Percentiles rank a stretch among this genome's conserved stretches.
phyloP scores from a whole-genome alignment of 2,329 filamentous ascomycete genomes.

The Aspergillus sp. region DNA sequence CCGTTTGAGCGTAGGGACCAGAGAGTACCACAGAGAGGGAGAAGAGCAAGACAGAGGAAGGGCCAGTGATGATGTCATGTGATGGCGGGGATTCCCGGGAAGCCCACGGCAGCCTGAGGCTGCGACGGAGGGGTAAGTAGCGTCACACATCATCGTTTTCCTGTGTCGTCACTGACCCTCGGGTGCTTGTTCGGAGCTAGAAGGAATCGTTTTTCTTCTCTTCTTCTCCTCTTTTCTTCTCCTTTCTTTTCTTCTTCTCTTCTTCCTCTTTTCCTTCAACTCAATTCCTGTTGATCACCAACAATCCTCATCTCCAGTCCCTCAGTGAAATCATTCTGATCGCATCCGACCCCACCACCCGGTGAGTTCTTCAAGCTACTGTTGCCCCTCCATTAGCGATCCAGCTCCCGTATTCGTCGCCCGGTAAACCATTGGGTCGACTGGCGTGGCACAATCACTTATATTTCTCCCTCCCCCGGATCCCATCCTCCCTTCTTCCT shows the following conservation, averaged over 20 bases:
- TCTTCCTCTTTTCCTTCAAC: not conserved
- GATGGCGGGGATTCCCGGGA: constrained; percentile 26
- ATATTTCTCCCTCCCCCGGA: constrained; percentile 7
- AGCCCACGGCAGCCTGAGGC: constrained; percentile 14
- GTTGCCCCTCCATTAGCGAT: constrained; percentile 19
- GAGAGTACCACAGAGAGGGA: not conserved
- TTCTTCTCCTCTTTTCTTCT: not conserved
- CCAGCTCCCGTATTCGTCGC: constrained; percentile 23
- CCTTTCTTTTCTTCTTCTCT: not conserved
- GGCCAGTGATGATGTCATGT: constrained; percentile 24
- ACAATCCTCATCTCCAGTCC: not conserved
- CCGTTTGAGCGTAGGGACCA: not conserved
- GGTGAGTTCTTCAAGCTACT: constrained; percentile 31
- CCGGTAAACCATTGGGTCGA: constrained; percentile 20
- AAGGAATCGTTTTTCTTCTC: not conserved
- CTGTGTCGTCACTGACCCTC: constrained; percentile 15
- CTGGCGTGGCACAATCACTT: constrained; percentile 7
- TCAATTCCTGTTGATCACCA: constrained; percentile 1
- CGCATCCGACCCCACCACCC: constrained; percentile 34
- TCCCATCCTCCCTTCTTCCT: not conserved
- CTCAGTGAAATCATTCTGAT: constrained; percentile 35
- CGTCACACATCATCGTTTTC: not conserved
- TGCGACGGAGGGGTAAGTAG: not conserved
- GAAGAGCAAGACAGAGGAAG: not conserved
- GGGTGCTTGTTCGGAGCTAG: not conserved